Evolutionary conservation across 2,329 filamentous ascomycete species (phyloP), one percentile per base, ranked within the genome.

Genomic region (Colletotrichum melonis): DNA sequence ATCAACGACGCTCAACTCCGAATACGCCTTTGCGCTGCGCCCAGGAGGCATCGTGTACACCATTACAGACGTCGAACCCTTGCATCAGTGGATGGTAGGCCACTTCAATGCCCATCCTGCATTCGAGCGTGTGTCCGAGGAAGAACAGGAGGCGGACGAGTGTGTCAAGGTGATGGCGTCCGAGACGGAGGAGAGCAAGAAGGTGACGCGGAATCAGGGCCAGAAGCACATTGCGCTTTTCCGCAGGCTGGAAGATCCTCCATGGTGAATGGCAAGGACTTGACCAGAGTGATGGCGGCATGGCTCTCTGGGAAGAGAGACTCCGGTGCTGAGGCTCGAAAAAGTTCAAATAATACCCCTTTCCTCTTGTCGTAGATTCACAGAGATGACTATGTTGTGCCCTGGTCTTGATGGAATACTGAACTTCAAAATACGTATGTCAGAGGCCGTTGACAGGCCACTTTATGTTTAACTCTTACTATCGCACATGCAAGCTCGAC

Each of bases 101-200:
- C 95, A 98, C 84, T 93, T 98, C 77, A 90, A 93, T 69, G 89
- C 88, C 32, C 93, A 95, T 80, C 91, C 91, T 19, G 89, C 93
- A 60, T 98, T 97, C 82, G 93, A 95, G 84, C 87, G 94, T 74
- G 87, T 98, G 5, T 78, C 88, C 0, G 90, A 92, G 73, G 90
- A 91, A 74, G 93, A 94, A 75, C 87, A 91, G 77, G 90, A 92
- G 71, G 86, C 84, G 35, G 93, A 96, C 80, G 87, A 90, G 75
- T 95, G 93, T 80, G 93, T 96, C 7, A 84, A 84, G 69, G 87
- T 93, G 67, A 97, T 97, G 94, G 88, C 85, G 79, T 89, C 88
- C 46, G 95, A 97, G 84, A 99, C 97, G 4, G 97, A 99, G 82
- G 97, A 99, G 85, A 95, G 95, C 42, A 98, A 98, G 87, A 99